Percentiles rank a stretch among this genome's conserved stretches.
These are phyloP conservation scores for Aphanoascus verrucosus DNA, from an alignment of 2,329 filamentous ascomycete genomes.

Conservation along the genomic window DNA sequence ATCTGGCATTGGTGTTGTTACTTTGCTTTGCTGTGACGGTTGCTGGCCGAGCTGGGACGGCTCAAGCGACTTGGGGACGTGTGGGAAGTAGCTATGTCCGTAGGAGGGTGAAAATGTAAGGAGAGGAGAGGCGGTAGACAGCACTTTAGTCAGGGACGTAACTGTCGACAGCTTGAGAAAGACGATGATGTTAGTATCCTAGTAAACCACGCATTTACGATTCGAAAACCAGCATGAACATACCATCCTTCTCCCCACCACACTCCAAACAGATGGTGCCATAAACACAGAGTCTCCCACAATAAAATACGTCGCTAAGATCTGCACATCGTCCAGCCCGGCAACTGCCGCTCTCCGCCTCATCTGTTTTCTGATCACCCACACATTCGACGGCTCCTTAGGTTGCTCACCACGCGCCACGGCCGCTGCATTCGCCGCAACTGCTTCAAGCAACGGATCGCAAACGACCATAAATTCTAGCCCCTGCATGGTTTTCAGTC, in stretches of 20 bases:
- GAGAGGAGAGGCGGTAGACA: slow-evolving; percentile 44
- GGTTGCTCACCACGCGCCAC: slow-evolving; percentile 18
- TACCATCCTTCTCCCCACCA: slow-evolving; percentile 47
- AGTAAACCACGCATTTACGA: neutral
- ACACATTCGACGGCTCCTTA: slow-evolving; percentile 43
- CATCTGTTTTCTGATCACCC: slow-evolving; percentile 51
- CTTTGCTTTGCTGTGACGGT: slow-evolving; percentile 38
- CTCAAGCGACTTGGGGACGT: slow-evolving; percentile 34
- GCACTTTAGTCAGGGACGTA: slow-evolving; percentile 45
- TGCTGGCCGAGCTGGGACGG: slow-evolving; percentile 25
- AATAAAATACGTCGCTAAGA: slow-evolving; percentile 50
- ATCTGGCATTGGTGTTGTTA: slow-evolving; percentile 38
- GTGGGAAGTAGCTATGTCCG: slow-evolving; percentile 50
- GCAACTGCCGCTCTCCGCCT: slow-evolving; percentile 35
- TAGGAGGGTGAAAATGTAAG: slow-evolving; percentile 49
- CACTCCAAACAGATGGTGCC: slow-evolving; percentile 50
- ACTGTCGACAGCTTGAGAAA: slow-evolving; percentile 43
- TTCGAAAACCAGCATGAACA: slow-evolving; percentile 15
- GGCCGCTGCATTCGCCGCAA: slow-evolving; percentile 22
- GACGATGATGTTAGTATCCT: neutral
- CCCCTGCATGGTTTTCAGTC: slow-evolving; percentile 45
- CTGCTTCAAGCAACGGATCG: slow-evolving; percentile 43
- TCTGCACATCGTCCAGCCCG: slow-evolving; percentile 40
- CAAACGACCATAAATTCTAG: slow-evolving; percentile 50
- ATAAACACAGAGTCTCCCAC: slow-evolving; percentile 52